Conservation (phyloP, 768 basidiomycete species). For the Galerina sulciceps region DNA sequence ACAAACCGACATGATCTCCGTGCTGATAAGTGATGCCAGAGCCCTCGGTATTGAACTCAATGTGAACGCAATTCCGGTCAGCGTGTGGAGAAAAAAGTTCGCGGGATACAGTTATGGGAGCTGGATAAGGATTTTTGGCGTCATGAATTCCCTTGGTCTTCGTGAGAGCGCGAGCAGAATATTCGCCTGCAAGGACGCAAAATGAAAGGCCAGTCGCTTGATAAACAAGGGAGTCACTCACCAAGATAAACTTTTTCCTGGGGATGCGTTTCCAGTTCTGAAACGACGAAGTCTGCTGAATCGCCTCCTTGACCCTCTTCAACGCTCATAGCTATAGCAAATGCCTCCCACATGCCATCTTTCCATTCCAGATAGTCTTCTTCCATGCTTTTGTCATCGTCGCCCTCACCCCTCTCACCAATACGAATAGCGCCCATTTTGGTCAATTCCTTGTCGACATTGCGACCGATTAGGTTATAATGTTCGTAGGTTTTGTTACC, state of each 20-base stretch:
- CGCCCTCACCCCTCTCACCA: constrained; percentile 92
- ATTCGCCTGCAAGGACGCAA: constrained; percentile 66
- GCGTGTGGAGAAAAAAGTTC: constrained; percentile 81
- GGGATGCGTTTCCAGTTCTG: constrained; percentile 76
- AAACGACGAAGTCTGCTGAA: constrained; percentile 90
- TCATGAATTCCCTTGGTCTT: constrained; percentile 96
- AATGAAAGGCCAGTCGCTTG: neutral
- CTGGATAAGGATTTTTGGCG: constrained; percentile 95
- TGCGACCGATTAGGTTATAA: constrained; percentile 88
- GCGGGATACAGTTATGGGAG: constrained; percentile 74
- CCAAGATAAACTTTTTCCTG: constrained; percentile 93
- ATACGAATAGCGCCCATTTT: constrained; percentile 86
- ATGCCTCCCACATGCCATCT: constrained; percentile 94
- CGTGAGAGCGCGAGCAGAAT: constrained; percentile 92
- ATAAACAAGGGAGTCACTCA: constrained; percentile 34
- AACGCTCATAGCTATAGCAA: constrained; percentile 80
- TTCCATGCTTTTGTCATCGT: constrained; percentile 99
- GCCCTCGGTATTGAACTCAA: constrained; percentile 92
- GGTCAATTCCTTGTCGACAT: constrained; percentile 72
- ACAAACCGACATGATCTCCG: constrained; percentile 96
- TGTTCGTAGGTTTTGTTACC: constrained; percentile 96
- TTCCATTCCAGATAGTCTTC: constrained; percentile 99
- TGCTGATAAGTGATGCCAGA: constrained; percentile 99
- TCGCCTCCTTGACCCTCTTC: constrained; percentile 98
- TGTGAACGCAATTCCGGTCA: constrained; percentile 91